Conservation (phyloP, 768 basidiomycete species). For the Hortiboletus flavorubellus region DNA sequence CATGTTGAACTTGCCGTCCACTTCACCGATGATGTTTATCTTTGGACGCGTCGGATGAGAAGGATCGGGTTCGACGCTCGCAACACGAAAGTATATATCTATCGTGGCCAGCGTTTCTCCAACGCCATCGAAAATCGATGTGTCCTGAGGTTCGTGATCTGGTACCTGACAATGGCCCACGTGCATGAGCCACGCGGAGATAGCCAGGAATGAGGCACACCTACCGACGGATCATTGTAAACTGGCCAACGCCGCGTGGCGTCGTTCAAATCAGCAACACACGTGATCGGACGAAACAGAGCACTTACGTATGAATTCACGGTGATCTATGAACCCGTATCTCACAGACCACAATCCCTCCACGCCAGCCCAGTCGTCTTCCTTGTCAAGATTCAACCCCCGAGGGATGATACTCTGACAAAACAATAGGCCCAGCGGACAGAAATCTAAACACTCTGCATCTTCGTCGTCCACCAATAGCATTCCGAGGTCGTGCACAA, state of each 20-base stretch:
- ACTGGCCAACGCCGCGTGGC: conserved; percentile 28
- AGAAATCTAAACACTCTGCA: conserved; percentile 32
- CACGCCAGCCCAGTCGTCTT: conserved; percentile 38
- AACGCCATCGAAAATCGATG: conserved; percentile 46
- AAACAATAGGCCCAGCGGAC: conserved; percentile 47
- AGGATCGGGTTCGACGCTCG: conserved; percentile 41
- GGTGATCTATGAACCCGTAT: conserved; percentile 70
- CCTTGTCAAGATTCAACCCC: conserved; percentile 32
- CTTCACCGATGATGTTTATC: conserved; percentile 52
- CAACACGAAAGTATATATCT: conserved; percentile 44
- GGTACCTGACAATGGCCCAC: conserved; percentile 20
- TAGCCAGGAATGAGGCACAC: background rate
- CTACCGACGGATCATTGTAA: conserved; percentile 44
- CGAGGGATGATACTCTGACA: conserved; percentile 49
- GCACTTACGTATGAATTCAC: conserved; percentile 57
- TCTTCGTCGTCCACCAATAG: conserved; percentile 43
- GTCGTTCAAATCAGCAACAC: conserved; percentile 3
- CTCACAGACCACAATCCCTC: conserved; percentile 57
- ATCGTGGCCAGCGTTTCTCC: conserved; percentile 52
- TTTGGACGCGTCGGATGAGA: conserved; percentile 48
- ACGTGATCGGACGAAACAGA: background rate
- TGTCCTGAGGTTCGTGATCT: conserved; percentile 36
- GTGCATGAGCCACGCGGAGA: background rate
- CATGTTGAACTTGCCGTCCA: conserved; percentile 48
- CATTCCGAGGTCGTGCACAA: conserved; percentile 56